Evolutionary conservation across 2,329 filamentous ascomycete species (phyloP), one percentile per base, ranked within the genome.

Genomic region (Phoma sp.): DNA sequence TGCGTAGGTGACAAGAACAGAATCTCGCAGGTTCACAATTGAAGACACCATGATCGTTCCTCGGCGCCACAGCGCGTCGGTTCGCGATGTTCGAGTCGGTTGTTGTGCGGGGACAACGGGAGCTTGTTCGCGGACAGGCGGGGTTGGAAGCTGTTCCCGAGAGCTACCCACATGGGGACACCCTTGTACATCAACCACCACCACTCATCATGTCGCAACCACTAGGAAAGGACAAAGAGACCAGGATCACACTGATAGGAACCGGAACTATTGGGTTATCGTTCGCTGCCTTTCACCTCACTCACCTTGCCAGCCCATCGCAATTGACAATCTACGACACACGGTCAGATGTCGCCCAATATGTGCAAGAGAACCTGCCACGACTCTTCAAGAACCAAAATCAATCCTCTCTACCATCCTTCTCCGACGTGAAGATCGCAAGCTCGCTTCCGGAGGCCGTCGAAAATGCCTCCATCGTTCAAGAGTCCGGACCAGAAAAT

Each of bases 401-500:
- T 5, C 15, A 40, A 26, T 36, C 53, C 4, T 28, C 52, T 9
- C 23, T 49, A 14, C 43, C 60, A 4, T 39, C 70, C 14, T 59
- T 72, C 17, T 53, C 67, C 2, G 61, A 74, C 3, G 71, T 84
- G n/a, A 59, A 63, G 6, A 69, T 69, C 25, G 65, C 61, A 17
- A 42, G 42, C 1, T 61, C 71, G 3, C 65, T 83, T 4, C 50
- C 68, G 25, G 59, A 75, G 2, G 83, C 83, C 10, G 76, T 84
- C 9, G 45, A 65, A 18, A 54, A 68, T 48, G 82, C 82, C 1
- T 72, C 77, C 34, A 82, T 86, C 42, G 73, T 87, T 34, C 84
- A 87, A 68, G 84, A 87, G 70, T 83, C 85, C 69, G 83, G 82
- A 0, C 83, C 84, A 0, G 84, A 87, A 62, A 79, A 79, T 42